Percentiles rank a stretch among this genome's conserved stretches.
These are phyloP conservation scores for Sugiyamaella grinbergsii DNA, from an alignment of 1,139 yeast species.

Conservation along the genomic window DNA sequence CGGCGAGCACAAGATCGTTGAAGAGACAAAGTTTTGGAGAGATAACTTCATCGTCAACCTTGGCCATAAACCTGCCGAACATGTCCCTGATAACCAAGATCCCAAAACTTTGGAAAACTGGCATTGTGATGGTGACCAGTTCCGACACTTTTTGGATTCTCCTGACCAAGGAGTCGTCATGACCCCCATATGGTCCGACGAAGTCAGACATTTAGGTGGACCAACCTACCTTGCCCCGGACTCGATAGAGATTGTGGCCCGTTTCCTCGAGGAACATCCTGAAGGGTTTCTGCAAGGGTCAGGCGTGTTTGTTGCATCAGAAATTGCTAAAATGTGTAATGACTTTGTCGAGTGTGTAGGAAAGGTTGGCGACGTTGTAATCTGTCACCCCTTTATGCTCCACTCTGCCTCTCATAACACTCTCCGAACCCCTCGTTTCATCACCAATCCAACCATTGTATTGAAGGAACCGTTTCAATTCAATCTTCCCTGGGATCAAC, in stretches of 20 bases:
- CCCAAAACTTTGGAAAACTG: constrained; percentile 20
- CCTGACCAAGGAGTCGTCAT: constrained; percentile 22
- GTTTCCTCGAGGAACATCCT: constrained; percentile 16
- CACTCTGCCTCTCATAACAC: constrained; percentile 23
- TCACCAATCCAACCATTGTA: constrained; percentile 20
- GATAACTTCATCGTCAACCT: constrained; percentile 24
- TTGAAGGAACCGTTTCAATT: constrained; percentile 20
- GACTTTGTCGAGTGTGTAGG: constrained; percentile 21
- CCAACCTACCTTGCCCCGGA: constrained; percentile 22
- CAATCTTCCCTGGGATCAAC: constrained; percentile 16
- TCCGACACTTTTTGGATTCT: constrained; percentile 22
- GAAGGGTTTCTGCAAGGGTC: constrained; percentile 18
- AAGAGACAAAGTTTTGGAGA: constrained; percentile 20
- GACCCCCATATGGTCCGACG: constrained; percentile 22
- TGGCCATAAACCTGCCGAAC: constrained; percentile 12
- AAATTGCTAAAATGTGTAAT: constrained; percentile 17
- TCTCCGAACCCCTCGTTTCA: constrained; percentile 21
- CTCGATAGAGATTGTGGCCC: constrained; percentile 21
- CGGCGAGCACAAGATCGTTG: constrained; percentile 19
- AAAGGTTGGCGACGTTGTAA: constrained; percentile 21
- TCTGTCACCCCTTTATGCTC: constrained; percentile 22
- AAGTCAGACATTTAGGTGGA: constrained; percentile 21
- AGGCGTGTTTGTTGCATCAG: constrained; percentile 2
- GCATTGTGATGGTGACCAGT: constrained; percentile 23
- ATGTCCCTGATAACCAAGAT: constrained; percentile 11